Evolutionary conservation across 2,329 filamentous ascomycete genomes (phyloP), one percentile per base, ranked within the genome.

Genomic region (Diplodia mutila): DNA sequence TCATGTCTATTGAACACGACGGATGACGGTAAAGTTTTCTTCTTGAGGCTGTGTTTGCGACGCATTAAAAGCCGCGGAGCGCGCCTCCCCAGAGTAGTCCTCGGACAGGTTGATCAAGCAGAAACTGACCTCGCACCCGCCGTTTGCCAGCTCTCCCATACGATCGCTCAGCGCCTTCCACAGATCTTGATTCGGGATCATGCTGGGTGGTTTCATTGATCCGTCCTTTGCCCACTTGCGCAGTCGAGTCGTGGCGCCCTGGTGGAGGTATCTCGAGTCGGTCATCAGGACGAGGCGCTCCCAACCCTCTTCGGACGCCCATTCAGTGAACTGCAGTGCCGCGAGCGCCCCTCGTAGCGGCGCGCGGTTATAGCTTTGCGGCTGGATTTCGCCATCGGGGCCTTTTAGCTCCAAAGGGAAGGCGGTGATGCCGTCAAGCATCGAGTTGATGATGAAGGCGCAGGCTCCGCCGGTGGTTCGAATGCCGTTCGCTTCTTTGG

Each of bases 321-420:
- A 86, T 69, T 72, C 9, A 2, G 79, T 75, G 70, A 79, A 82
- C 32, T 80, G 76, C 27, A 87, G 77, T 4, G 82, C 86, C 5
- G 79, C 83, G 55, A 86, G 81, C 5, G 83, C 83, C 6, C 85
- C 85, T 16, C 85, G 85, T 7, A 88, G 80, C 72, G 87, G 84
- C 3, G 86, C 86, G 4, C 85, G 80, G 70, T 86, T 85, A 76
- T 80, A 86, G 23, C 79, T 86, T 68, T 83, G 81, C 8, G 70
- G 61, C 49, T 73, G 67, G 0, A 18, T 65, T 16, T 80, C 73
- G 14, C 80, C 81, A 57, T 74, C 81, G 3, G 82, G 83, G 0
- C 84, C 83, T 42, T 75, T 65, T 3, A 69, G 72, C 72, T 86
- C 84, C 4, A 86, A 76, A 16, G 77, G 79, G 64, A 75, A 78